These are phyloP conservation scores for Luzula sylvatica DNA, from an alignment of 176 grass and related monocot genomes.

Conservation along the genomic window DNA sequence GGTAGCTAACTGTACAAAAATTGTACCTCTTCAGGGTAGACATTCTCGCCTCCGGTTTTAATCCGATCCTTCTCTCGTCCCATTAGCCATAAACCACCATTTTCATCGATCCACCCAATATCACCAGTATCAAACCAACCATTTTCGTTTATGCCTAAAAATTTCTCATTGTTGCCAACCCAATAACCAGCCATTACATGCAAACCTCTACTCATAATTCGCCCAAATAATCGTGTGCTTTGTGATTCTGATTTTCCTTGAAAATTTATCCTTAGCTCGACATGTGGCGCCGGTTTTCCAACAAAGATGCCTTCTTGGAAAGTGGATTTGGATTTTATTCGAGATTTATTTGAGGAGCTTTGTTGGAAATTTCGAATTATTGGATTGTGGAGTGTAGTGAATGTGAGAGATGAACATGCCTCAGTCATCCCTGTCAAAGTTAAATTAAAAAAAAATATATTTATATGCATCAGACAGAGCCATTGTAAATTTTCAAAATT, in stretches of 20 bases:
- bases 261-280: conserved; percentile 39
- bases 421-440: conserved; percentile 84
- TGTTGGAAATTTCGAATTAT: conserved; percentile 14
- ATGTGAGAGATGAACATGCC: conserved; percentile 76
- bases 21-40: conserved; percentile 86
- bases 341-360: not conserved
- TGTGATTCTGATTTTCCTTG: not conserved
- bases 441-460: not conserved
- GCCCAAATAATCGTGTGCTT: conserved; percentile 24
- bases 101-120: conserved; percentile 54
- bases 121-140: conserved; percentile 84
- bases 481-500: too few species aligned
- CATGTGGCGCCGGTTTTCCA: conserved; percentile 67
- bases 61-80: conserved; percentile 63
- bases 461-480: too few species aligned
- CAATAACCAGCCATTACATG: conserved; percentile 82
- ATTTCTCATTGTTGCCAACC: conserved; percentile 17
- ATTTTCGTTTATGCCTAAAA: conserved; percentile 17
- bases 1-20: not conserved
- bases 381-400: conserved; percentile 41
- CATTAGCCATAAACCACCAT: conserved; percentile 60
- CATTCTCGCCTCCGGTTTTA: conserved; percentile 86
- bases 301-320: conserved; percentile 34
- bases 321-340: not conserved
- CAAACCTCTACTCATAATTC: conserved; percentile 78